Evolutionary conservation across 2,329 filamentous ascomycete genomes (phyloP).

Genomic region (Sporothrix euskadiensis): DNA sequence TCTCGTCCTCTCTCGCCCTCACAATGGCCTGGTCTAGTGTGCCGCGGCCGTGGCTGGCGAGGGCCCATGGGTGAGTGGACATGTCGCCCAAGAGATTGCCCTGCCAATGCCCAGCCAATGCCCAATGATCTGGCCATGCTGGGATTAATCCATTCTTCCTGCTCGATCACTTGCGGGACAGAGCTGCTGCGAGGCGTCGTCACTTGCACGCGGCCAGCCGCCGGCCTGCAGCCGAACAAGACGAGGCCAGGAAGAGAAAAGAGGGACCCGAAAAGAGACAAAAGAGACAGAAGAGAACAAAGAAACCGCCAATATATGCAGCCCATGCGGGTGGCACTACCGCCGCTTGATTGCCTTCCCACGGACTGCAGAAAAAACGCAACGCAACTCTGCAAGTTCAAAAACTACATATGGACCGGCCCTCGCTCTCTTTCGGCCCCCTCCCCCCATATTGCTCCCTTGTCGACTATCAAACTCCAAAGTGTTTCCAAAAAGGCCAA

Average conservation of each 20-base stretch:
- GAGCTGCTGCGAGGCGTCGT: conserved; percentile 19
- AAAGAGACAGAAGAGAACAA: background rate
- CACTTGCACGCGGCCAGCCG: conserved; percentile 18
- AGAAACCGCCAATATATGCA: background rate
- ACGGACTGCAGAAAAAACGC: background rate
- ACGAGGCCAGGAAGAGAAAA: background rate
- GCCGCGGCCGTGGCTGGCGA: conserved; percentile 9
- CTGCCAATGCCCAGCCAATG: conserved; percentile 14
- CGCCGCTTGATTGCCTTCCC: background rate
- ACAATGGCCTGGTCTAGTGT: background rate
- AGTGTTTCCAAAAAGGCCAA: conserved; percentile 36
- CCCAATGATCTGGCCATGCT: conserved; percentile 2
- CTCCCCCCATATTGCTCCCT: conserved; percentile 26
- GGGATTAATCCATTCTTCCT: background rate
- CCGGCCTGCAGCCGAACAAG: conserved; percentile 12
- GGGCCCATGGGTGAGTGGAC: background rate
- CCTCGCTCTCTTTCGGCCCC: conserved; percentile 26
- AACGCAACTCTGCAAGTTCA: background rate
- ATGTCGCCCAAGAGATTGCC: conserved; percentile 2
- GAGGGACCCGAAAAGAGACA: too few relatives aligned
- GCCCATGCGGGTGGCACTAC: conserved; percentile 8
- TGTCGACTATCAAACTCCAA: conserved; percentile 47
- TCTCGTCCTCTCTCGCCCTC: background rate
- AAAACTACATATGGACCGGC: conserved; percentile 23
- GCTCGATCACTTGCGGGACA: background rate